Base-by-base conservation (phyloP, 768 basidiomycete genomes). In the Pulveroboletus sp. region DNA sequence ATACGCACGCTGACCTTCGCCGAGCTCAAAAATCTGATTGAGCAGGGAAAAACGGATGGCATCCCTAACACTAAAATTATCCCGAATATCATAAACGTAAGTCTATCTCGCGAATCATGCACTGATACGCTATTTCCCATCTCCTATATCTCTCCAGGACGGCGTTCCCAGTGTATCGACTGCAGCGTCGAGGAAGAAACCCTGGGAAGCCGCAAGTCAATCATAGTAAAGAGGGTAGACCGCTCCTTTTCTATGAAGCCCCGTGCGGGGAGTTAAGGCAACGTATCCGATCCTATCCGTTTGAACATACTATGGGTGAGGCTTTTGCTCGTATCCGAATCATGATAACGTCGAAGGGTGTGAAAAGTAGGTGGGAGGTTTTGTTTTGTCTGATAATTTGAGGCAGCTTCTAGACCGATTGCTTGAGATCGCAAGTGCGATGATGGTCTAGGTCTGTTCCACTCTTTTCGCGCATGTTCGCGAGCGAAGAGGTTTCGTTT, bases 21-120 rank as follows among this genome's bases (percentile, higher is more conserved):
- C 1, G 82, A 90, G 63, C 68, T 91, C 45, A 80, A 87, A 57
- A 73, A 74, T 31, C 70, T 91, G 50, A 86, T 91, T 50, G 80
- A 87, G 57, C 72, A 84, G 17, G 88, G 87, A 16, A 80, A 75
- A 53, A 77, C 80, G 4, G 85, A 87, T 54, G 69, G 82, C 61
- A 88, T 91, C 32, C 89, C 89, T 1, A 86, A 90, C 58, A 91
- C 90, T 62, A 87, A 82, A 55, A 51, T 75, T 45, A 87, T 91
- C 38, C 81, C 84, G 0, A 74, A 84, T n/a, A 69, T 62, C 2
- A 56, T 90, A 31, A 87, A 84, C 68, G 89, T 87, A 59, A 53
- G 79, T 63, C 31, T 29, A 19, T 45, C 34, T 32, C 24, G 34
- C 53, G 33, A 43, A 51, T 33, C 40, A 9, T 21, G 24, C 6